A percentile compares a stretch with the other conserved stretches of the same genome.
Conservation (phyloP, 2,329 filamentous ascomycete genomes). For the Simplicillium aogashimaense region DNA sequence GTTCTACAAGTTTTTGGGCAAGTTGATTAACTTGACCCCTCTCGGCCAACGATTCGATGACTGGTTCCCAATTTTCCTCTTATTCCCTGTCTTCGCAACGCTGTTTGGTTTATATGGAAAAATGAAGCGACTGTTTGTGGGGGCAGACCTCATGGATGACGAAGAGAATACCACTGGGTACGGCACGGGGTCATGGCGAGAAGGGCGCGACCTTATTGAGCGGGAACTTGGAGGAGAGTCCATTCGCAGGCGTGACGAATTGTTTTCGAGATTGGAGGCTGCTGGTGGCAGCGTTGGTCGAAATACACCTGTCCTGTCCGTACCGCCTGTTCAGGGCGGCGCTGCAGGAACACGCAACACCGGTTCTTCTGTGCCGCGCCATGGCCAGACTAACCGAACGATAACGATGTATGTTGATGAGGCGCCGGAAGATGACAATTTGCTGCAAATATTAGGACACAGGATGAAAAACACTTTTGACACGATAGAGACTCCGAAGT, state of each 20-base stretch:
- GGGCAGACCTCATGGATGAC: slow-evolving; percentile 63
- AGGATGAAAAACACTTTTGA: slow-evolving; percentile 90
- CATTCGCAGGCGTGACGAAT: slow-evolving; percentile 36
- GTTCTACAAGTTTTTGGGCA: slow-evolving; percentile 81
- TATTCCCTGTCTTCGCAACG: slow-evolving; percentile 76
- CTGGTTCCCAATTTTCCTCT: slow-evolving; percentile 79
- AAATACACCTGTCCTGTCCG: slow-evolving; percentile 35
- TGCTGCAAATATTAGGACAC: slow-evolving; percentile 76
- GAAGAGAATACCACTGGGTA: slow-evolving; percentile 55
- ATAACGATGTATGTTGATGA: slow-evolving; percentile 28
- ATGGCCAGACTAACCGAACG: slow-evolving; percentile 16
- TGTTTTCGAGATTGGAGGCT: slow-evolving; percentile 21
- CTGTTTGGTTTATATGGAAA: slow-evolving; percentile 84
- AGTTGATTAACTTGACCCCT: slow-evolving; percentile 72
- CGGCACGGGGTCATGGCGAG: slow-evolving; percentile 78
- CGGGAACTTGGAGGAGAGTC: slow-evolving; percentile 64
- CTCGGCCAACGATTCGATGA: slow-evolving; percentile 78
- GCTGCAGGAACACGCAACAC: slow-evolving; percentile 27
- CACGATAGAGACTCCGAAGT: slow-evolving; percentile 68
- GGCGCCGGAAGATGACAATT: slow-evolving; percentile 62
- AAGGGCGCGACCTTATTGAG: slow-evolving; percentile 84
- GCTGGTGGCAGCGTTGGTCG: slow-evolving; percentile 18
- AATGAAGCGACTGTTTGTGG: slow-evolving; percentile 71
- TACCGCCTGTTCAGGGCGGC: slow-evolving; percentile 29
- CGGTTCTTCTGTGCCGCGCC: slow-evolving; percentile 22